phyloP scores from a whole-genome alignment of 2,329 filamentous ascomycete genomes.

The Fragosphaeria purpurea region DNA sequence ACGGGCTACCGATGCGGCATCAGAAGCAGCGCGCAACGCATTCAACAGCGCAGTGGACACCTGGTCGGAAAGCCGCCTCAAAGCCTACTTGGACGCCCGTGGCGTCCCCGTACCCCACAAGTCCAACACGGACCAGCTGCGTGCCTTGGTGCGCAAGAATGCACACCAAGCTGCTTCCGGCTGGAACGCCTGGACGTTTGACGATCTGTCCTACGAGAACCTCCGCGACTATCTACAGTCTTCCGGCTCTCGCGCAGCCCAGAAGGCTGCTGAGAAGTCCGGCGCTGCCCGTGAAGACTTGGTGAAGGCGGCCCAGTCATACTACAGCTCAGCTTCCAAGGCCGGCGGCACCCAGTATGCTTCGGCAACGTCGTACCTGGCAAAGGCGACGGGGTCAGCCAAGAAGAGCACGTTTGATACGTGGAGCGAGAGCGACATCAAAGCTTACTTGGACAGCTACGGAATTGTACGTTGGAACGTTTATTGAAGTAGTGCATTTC shows the following conservation, averaged over 20 bases:
- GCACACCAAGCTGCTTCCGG: constrained; percentile 58
- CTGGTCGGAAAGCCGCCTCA: constrained; percentile 70
- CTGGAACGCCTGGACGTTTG: constrained; percentile 68
- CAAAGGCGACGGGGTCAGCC: constrained; percentile 52
- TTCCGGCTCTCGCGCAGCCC: constrained; percentile 43
- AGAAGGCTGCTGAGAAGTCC: constrained; percentile 51
- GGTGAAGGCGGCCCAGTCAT: constrained; percentile 51
- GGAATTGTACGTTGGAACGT: constrained; percentile 42
- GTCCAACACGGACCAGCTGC: constrained; percentile 61
- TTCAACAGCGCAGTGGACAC: constrained; percentile 52
- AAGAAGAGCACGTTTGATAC: constrained; percentile 60
- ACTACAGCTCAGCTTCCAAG: constrained; percentile 48
- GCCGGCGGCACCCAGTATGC: constrained; percentile 50
- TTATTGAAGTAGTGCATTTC: background rate
- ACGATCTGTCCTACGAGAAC: constrained; percentile 64
- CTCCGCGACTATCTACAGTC: constrained; percentile 48
- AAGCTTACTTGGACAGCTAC: constrained; percentile 70
- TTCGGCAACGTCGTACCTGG: constrained; percentile 61
- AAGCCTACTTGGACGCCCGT: constrained; percentile 68
- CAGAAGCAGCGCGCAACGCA: constrained; percentile 51
- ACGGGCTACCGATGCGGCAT: constrained; percentile 61
- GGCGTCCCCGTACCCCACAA: constrained; percentile 64
- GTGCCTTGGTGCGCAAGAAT: constrained; percentile 64
- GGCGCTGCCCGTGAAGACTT: constrained; percentile 65
- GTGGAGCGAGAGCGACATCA: constrained; percentile 65